phyloP scores from a whole-genome alignment of 2,329 filamentous ascomycete genomes.

The Proliferodiscus dingleyae region DNA sequence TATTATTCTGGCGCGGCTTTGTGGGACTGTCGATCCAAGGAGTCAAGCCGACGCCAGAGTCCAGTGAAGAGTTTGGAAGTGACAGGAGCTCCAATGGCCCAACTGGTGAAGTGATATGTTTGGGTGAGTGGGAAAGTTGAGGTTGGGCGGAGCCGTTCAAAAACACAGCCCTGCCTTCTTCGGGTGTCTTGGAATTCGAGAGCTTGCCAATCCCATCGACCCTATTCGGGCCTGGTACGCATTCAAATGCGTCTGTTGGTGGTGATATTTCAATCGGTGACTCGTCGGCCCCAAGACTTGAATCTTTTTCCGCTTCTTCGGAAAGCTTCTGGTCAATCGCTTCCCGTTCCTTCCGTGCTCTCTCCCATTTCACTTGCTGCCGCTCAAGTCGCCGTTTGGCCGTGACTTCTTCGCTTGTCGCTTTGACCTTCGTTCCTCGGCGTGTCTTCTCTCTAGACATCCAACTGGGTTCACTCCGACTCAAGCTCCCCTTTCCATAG shows the following conservation, averaged over 20 bases:
- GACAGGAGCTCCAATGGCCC: slow-evolving; percentile 40
- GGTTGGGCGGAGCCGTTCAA: slow-evolving; percentile 4
- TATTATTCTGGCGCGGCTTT: neutral
- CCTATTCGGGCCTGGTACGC: neutral
- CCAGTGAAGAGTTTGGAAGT: slow-evolving; percentile 48
- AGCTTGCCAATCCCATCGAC: neutral
- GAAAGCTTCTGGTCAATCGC: slow-evolving; percentile 69
- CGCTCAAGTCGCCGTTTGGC: slow-evolving; percentile 70
- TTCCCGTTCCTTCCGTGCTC: slow-evolving; percentile 82
- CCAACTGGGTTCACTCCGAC: slow-evolving; percentile 94
- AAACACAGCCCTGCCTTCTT: slow-evolving; percentile 1
- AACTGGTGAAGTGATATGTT: slow-evolving; percentile 15
- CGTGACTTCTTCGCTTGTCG: slow-evolving; percentile 81
- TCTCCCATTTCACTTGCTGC: slow-evolving; percentile 80
- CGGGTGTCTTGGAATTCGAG: neutral
- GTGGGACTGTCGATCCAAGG: neutral
- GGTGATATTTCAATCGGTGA: neutral
- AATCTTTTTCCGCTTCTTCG: slow-evolving; percentile 38
- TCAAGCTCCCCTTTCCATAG: slow-evolving; percentile 90
- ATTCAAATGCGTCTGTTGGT: neutral
- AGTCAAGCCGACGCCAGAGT: slow-evolving; percentile 23
- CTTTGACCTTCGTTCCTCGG: slow-evolving; percentile 56
- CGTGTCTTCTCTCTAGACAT: slow-evolving; percentile 74
- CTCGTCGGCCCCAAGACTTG: neutral
- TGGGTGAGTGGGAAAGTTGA: neutral